phyloP scores from a whole-genome alignment of 768 basidiomycete genomes.

The Pleurotus cornucopiae region DNA sequence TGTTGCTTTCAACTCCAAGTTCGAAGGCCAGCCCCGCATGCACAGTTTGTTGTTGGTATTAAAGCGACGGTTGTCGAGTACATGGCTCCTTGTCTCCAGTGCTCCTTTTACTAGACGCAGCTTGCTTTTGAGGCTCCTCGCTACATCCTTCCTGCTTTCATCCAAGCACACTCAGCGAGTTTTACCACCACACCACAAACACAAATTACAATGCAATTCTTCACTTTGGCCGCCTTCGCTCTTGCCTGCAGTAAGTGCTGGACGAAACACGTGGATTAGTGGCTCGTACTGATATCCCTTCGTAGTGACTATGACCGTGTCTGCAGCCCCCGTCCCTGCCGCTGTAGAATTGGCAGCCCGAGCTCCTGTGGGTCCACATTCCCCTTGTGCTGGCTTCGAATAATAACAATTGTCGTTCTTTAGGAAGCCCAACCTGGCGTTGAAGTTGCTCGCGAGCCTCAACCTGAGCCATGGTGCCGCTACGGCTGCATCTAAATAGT shows the following conservation, averaged over 20 bases:
- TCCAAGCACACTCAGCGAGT: slow-evolving; percentile 1
- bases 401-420: neutral
- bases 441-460: slow-evolving; percentile 3
- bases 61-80: slow-evolving; percentile 8
- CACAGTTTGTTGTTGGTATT: slow-evolving; percentile 4
- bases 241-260: slow-evolving; percentile 3
- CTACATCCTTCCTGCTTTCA: neutral
- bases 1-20: slow-evolving; percentile 3
- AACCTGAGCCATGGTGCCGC: slow-evolving; percentile 6
- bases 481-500: slow-evolving; percentile 2
- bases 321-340: slow-evolving; percentile 4
- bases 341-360: neutral
- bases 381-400: neutral
- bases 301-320: neutral
- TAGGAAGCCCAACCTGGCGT: neutral
- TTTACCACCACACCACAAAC: neutral
- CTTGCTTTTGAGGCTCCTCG: neutral
- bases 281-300: neutral
- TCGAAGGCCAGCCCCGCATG: neutral
- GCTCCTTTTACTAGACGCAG: slow-evolving; percentile 6
- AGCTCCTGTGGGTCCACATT: neutral
- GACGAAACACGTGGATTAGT: neutral
- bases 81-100: slow-evolving; percentile 1
- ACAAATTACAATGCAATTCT: slow-evolving; percentile 1
- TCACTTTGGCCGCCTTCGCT: slow-evolving; percentile 1